Evolutionary conservation across 345 rosid genomes (phyloP), one percentile per base, ranked within the genome.

Genomic region (Toxicodendron radicans): DNA sequence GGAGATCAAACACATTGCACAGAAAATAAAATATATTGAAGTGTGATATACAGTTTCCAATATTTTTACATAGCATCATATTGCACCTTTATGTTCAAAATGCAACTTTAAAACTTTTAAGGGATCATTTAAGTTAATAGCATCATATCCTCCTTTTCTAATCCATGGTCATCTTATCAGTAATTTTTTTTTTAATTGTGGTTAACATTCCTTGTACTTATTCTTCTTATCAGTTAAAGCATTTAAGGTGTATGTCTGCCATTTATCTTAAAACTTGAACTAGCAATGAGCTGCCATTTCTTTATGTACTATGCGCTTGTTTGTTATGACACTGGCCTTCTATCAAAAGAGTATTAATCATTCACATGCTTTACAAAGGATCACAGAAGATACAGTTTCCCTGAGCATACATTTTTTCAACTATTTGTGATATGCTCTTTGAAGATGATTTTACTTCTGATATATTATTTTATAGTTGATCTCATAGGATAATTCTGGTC

Each of bases 401-500:
- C 4, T 12, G 21, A 21, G n/a, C 7, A 70, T 56, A 38, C 23
- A 1, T 4, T 52, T 70, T 57, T 2, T 56, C 52, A 20, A 21
- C 53, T 21, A 38, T 38, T 68, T 57, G 41, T 58, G 63, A 56
- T 64, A 30, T 64, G 49, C 52, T 43, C 3, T 60, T 27, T 72
- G 68, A 16, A 32, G 32, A 11, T 23, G 38, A 9, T 43, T 70
- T 58, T 45, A 13, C n/a, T 21, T 58, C 54, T 41, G 24, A 18
- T 43, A 5, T 52, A 10, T 45, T 68, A 30, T 61, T 58, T 7
- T 45, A 51, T 66, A 32, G n/a, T 53, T 66, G 41, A 45, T 30
- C 67, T 14, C 56, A 43, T 68, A 38, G 58, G 62, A 62, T 68
- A 52, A 61, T 45, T 35, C 38, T 59, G 9, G 69, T 54, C 46